Conservation (phyloP, 1,284 basidiomycete species). For the Ustilago nuda region DNA sequence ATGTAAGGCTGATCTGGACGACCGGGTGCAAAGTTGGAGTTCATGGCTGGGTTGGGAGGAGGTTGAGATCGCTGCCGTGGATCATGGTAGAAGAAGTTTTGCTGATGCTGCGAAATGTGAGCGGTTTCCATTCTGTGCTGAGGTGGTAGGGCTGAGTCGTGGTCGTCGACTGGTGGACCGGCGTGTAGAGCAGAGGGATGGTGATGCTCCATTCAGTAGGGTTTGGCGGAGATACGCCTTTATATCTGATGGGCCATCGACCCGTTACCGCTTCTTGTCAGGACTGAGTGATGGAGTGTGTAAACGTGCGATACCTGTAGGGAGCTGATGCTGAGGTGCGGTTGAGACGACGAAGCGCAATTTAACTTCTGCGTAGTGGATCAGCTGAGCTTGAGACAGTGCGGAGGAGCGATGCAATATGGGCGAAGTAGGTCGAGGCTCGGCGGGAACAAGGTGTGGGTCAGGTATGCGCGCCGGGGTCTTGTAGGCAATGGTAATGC, state of each 20-base stretch:
- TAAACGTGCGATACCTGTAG: constrained; percentile 9
- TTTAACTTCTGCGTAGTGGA: not conserved
- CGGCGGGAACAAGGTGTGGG: not conserved
- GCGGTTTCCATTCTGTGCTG: constrained; percentile 35
- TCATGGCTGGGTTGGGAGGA: constrained; percentile 17
- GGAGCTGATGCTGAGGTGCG: not conserved
- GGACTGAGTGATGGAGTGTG: not conserved
- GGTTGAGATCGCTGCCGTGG: constrained; percentile 35
- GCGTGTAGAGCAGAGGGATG: constrained; percentile 8
- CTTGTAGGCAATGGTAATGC: not conserved
- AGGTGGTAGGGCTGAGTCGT: not conserved
- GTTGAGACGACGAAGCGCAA: not conserved
- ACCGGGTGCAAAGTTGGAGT: constrained; percentile 6
- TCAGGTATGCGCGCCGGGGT: not conserved
- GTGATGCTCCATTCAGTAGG: constrained; percentile 34
- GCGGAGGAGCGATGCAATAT: not conserved
- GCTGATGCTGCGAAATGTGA: constrained; percentile 23
- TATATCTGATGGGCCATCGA: constrained; percentile 10
- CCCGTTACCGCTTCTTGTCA: constrained; percentile 11
- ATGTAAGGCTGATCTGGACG: constrained; percentile 21
- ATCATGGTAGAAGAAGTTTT: constrained; percentile 40
- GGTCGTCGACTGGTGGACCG: constrained; percentile 5
- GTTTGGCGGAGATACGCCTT: constrained; percentile 5
- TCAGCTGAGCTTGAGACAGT: not conserved
- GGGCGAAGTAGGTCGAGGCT: not conserved